phyloP scores from a whole-genome alignment of 2,329 filamentous ascomycete species.

The Talaromyces amestolkiae region DNA sequence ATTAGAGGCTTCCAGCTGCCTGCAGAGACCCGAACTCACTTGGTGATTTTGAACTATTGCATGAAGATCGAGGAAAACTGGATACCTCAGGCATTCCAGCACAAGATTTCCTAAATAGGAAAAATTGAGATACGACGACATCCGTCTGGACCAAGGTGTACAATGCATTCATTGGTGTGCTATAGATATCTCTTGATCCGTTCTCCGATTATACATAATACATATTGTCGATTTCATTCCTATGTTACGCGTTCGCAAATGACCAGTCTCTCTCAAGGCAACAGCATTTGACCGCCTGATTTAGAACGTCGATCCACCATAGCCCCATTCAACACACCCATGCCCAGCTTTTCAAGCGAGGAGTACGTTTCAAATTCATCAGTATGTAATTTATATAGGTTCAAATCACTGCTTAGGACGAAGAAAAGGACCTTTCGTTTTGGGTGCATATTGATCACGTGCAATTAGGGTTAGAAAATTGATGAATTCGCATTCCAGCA shows the following conservation, averaged over 20 bases:
- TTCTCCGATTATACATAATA: neutral
- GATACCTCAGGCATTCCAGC: neutral
- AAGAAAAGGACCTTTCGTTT: too few relatives aligned
- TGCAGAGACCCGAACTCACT: conserved; percentile 19
- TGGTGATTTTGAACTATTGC: conserved; percentile 17
- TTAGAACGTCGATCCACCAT: neutral
- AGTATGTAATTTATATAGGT: neutral
- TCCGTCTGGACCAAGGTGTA: neutral
- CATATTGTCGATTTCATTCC: neutral
- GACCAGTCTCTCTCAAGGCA: neutral
- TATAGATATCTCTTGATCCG: neutral
- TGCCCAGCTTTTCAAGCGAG: neutral
- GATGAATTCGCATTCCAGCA: neutral
- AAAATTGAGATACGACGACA: neutral
- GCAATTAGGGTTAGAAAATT: neutral
- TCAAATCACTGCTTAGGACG: neutral
- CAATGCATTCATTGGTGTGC: neutral
- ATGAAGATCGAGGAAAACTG: neutral
- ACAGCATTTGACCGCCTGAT: conserved; percentile 1
- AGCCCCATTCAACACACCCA: neutral
- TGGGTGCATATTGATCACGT: neutral
- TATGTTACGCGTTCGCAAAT: neutral
- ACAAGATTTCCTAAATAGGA: neutral
- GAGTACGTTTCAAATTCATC: neutral
- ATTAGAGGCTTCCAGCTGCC: conserved; percentile 22